Base-by-base conservation (phyloP, 2,329 filamentous ascomycete species). In the Colletotrichum lini region DNA sequence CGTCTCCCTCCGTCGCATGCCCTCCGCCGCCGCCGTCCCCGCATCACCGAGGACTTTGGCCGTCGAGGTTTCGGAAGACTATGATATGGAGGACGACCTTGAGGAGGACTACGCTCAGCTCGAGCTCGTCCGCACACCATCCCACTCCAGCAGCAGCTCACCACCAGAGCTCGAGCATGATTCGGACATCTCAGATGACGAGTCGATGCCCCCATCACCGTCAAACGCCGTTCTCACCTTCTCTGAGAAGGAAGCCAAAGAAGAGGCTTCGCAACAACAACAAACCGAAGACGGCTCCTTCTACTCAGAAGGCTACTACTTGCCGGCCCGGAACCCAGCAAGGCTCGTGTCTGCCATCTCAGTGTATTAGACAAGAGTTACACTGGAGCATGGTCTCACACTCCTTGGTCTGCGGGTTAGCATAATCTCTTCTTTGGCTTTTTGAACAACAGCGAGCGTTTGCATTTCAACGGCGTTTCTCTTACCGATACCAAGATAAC, bases 121-220 rank as follows among this genome's bases (percentile, higher is more conserved):
- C 65, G 86, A 88, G 72, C 88, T 95, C 71, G 92, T 91, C 66
- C 90, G 92, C 77, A 92, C 91, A 73, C 85, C 86, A 35, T 94
- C 92, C 7, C 91, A 91, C 82, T 85, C 85, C 77, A 88, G 82
- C 77, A 63, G 58, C 69, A 50, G 40, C 45, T 89, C 90, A 64
- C 88, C 92, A 63, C 93, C 93, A 10, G 92, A 94, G 79, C 89
- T 94, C 69, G 84, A 90, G 76, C 92, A 94, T 80, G 89, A 88
- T 72, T 88, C 85, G 44, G 92, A 92, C 73, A 91, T 89, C 2
- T 91, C 90, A 68, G 92, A 94, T 76, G 93, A 95, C 82, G 91
- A 93, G 75, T 83, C 86, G 58, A 90, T 94, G 89, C 93, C 93
- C 9, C 92, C 91, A 23, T 93, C 92, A 72, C 92, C 92, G 47